A percentile compares a stretch with the other conserved stretches of the same genome.
These are phyloP conservation scores for Aspergillus novoparasiticus DNA, from an alignment of 2,329 filamentous ascomycete species.

Conservation along the genomic window DNA sequence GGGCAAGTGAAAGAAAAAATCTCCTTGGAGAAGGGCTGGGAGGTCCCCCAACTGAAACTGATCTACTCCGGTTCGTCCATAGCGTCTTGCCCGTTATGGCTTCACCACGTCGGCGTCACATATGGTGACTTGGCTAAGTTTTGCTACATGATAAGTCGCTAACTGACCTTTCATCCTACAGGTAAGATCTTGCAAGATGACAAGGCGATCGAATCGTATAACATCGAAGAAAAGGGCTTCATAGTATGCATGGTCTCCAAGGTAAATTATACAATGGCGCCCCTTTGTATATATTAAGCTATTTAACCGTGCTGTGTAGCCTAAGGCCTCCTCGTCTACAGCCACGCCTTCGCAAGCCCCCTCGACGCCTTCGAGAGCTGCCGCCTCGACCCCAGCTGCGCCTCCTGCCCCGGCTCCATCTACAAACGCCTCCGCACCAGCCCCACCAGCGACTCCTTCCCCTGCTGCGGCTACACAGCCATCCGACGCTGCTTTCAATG, in stretches of 20 bases:
- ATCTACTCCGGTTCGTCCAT: slow-evolving; percentile 85
- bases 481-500: slow-evolving; percentile 56
- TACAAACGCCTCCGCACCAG: slow-evolving; percentile 43
- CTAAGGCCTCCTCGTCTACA: slow-evolving; percentile 63
- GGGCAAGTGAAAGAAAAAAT: slow-evolving; percentile 92
- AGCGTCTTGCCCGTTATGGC: background rate
- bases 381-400: slow-evolving; percentile 48
- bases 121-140: slow-evolving; percentile 2
- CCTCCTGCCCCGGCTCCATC: slow-evolving; percentile 57
- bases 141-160: background rate
- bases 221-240: slow-evolving; percentile 99
- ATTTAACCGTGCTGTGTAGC: slow-evolving; percentile 49
- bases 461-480: slow-evolving; percentile 47
- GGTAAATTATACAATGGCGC: slow-evolving; percentile 55
- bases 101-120: background rate
- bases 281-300: slow-evolving; percentile 14
- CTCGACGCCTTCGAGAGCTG: slow-evolving; percentile 42
- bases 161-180: slow-evolving; percentile 41
- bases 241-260: slow-evolving; percentile 98
- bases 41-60: slow-evolving; percentile 85
- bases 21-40: slow-evolving; percentile 89
- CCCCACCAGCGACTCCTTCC: slow-evolving; percentile 51
- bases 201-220: slow-evolving; percentile 94
- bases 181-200: slow-evolving; percentile 99
- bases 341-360: slow-evolving; percentile 39